Percentiles rank a stretch among this genome's conserved stretches.
phyloP scores from a whole-genome alignment of 2,329 filamentous ascomycete species.

The Talaromyces sp. region DNA sequence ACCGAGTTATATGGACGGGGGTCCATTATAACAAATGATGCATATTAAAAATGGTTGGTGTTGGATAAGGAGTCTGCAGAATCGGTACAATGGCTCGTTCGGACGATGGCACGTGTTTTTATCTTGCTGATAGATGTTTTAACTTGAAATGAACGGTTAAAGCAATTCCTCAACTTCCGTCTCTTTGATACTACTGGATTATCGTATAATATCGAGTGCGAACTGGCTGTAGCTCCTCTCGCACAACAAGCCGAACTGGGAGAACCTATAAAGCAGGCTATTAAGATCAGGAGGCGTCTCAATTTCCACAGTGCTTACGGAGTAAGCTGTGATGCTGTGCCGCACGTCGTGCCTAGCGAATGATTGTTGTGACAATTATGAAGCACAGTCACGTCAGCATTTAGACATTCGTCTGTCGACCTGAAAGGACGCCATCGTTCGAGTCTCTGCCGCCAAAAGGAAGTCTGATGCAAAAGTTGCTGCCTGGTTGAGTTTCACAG shows the following conservation, averaged over 20 bases:
- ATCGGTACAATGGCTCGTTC: neutral
- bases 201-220: neutral
- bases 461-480: neutral
- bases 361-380: neutral
- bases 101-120: neutral
- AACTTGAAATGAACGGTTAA: neutral
- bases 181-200: neutral
- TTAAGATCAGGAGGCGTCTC: neutral
- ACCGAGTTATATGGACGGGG: neutral
- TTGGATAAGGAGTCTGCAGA: neutral
- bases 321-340: neutral
- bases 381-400: neutral
- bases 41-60: too few relatives aligned
- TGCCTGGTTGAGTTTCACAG: slow-evolving; percentile 3
- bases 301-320: neutral
- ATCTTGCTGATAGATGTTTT: neutral
- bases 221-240: neutral
- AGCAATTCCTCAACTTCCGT: neutral
- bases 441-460: neutral
- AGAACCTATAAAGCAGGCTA: neutral
- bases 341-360: neutral
- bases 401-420: neutral
- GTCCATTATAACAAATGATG: neutral
- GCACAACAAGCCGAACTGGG: neutral
- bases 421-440: neutral